These are phyloP conservation scores for Fusarium liriodendri DNA, from an alignment of 2,329 filamentous ascomycete genomes.

Conservation along the genomic window DNA sequence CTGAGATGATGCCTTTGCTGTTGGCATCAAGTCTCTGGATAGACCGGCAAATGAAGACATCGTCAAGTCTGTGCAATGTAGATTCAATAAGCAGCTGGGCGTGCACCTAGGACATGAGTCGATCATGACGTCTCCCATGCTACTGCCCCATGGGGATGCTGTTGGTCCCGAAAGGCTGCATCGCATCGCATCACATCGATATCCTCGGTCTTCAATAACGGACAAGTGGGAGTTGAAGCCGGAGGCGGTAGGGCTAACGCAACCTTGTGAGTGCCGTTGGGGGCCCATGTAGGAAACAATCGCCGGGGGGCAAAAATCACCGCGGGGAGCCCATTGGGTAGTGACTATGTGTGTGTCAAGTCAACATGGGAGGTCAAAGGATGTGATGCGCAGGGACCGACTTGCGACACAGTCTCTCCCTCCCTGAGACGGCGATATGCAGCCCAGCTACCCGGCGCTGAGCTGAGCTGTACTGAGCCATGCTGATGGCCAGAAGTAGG, in stretches of 20 bases:
- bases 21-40: background rate
- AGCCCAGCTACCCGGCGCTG: background rate
- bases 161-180: background rate
- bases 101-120: background rate
- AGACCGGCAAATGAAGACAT: background rate
- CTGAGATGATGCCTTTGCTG: background rate
- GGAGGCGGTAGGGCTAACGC: conserved; percentile 6
- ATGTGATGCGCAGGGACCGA: conserved; percentile 14
- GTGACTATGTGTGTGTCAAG: background rate
- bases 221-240: conserved; percentile 18
- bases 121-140: conserved; percentile 12
- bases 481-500: conserved; percentile 10
- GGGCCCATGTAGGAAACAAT: conserved; percentile 9
- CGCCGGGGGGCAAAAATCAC: conserved; percentile 5
- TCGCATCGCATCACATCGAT: background rate
- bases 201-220: conserved; percentile 15
- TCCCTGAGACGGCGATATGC: conserved; percentile 1
- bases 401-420: conserved; percentile 6
- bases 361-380: background rate
- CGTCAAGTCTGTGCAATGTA: background rate
- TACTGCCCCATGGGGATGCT: conserved; percentile 1
- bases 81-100: background rate
- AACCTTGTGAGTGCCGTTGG: conserved; percentile 6
- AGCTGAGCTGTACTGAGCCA: background rate
- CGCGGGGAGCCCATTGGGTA: conserved; percentile 13